These are phyloP conservation scores for Aureobasidium sp. DNA, from an alignment of 2,329 filamentous ascomycete species.

Conservation along the genomic window DNA sequence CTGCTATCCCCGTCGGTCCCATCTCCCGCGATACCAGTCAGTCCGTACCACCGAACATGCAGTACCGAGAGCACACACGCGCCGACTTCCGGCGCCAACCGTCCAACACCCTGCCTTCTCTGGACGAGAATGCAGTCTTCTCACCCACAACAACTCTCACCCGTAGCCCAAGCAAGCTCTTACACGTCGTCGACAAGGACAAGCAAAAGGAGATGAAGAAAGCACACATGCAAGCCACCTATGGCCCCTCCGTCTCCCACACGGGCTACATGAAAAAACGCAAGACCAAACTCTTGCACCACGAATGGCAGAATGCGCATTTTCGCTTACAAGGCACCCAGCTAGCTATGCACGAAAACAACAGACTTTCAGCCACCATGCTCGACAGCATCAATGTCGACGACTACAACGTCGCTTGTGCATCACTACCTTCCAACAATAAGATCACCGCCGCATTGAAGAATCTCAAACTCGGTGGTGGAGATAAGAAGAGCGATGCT, in stretches of 20 bases:
- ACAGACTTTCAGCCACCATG: slow-evolving; percentile 51
- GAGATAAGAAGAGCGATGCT: slow-evolving; percentile 43
- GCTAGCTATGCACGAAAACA: slow-evolving; percentile 59
- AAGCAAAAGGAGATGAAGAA: slow-evolving; percentile 14
- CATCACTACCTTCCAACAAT: slow-evolving; percentile 62
- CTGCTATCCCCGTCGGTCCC: slow-evolving; percentile 62
- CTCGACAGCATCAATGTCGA: slow-evolving; percentile 80
- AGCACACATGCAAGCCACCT: slow-evolving; percentile 21
- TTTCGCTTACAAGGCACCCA: slow-evolving; percentile 65
- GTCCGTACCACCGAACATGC: slow-evolving; percentile 92
- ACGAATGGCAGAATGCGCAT: slow-evolving; percentile 91
- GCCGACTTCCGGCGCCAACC: slow-evolving; percentile 51
- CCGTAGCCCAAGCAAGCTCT: slow-evolving; percentile 18
- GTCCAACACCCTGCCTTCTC: slow-evolving; percentile 62
- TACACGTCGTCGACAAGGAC: slow-evolving; percentile 4
- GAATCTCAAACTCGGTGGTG: slow-evolving; percentile 52
- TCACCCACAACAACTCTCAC: slow-evolving; percentile 31
- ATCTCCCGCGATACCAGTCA: slow-evolving; percentile 74
- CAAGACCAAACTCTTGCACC: slow-evolving; percentile 77
- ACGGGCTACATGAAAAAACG: slow-evolving; percentile 92
- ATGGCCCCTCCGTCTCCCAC: slow-evolving; percentile 42
- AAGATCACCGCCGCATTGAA: slow-evolving; percentile 87
- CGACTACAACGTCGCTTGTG: slow-evolving; percentile 82
- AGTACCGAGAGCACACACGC: slow-evolving; percentile 51
- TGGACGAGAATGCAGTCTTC: slow-evolving; percentile 56